These are phyloP conservation scores for Cryptococcus sp. DNA, from an alignment of 1,284 basidiomycete genomes.

Conservation along the genomic window DNA sequence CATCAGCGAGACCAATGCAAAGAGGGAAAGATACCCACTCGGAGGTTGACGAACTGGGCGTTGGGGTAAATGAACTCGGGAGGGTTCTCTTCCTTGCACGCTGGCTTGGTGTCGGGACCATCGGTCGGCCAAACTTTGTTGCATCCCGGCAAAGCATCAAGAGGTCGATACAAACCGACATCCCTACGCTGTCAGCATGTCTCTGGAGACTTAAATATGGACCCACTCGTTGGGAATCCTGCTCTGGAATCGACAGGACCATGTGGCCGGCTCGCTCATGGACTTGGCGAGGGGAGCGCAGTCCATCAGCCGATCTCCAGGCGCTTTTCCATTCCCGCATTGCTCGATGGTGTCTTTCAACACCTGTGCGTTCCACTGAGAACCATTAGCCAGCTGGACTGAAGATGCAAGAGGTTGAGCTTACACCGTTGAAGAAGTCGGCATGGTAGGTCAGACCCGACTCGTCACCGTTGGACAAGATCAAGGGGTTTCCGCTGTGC, in stretches of 20 bases:
- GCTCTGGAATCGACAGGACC: conserved; percentile 23
- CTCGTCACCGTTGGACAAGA: conserved; percentile 38
- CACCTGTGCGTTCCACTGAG: conserved; percentile 22
- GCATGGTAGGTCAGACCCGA: conserved; percentile 34
- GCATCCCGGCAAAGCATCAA: conserved; percentile 33
- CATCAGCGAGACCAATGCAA: neutral
- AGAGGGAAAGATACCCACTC: conserved; percentile 11
- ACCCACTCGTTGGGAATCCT: conserved; percentile 31
- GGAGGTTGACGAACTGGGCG: conserved; percentile 23
- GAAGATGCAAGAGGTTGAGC: conserved; percentile 1
- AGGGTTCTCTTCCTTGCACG: conserved; percentile 8
- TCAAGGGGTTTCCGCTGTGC: conserved; percentile 24
- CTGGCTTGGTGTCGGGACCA: conserved; percentile 16
- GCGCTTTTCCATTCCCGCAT: conserved; percentile 23
- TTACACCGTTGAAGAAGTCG: conserved; percentile 36
- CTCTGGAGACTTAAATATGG: neutral
- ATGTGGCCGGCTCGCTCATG: conserved; percentile 10
- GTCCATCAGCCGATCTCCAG: conserved; percentile 14
- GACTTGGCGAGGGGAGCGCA: conserved; percentile 24
- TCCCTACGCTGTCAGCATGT: conserved; percentile 15
- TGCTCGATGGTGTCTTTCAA: conserved; percentile 20
- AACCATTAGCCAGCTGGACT: neutral
- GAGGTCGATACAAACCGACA: conserved; percentile 25
- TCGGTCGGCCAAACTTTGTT: conserved; percentile 30
- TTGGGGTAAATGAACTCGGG: conserved; percentile 25